Evolutionary conservation across 768 basidiomycete species (phyloP).

Genomic region (Boletus eberwhitei): DNA sequence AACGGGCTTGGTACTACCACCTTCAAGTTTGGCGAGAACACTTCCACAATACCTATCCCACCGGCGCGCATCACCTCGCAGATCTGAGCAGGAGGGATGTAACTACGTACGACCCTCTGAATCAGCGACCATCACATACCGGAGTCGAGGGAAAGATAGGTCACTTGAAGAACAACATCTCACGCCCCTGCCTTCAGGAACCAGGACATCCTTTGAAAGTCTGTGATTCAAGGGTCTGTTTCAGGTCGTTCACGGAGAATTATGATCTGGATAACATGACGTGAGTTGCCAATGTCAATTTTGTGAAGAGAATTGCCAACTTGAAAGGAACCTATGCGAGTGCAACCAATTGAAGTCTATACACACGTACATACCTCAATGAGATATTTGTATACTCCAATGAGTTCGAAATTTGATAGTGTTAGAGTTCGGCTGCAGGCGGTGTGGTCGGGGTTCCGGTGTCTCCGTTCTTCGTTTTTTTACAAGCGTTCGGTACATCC

Average conservation of each 20-base stretch:
- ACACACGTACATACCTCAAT: too few relatives aligned
- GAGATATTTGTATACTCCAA: too few relatives aligned
- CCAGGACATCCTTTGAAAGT: conserved; percentile 45
- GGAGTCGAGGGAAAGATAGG: conserved; percentile 81
- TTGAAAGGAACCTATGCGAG: not conserved
- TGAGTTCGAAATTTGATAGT: too few relatives aligned
- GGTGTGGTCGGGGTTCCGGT: too few relatives aligned
- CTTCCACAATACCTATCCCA: conserved; percentile 69
- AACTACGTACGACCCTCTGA: conserved; percentile 65
- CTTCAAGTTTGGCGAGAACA: conserved; percentile 51
- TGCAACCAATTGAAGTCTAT: not conserved
- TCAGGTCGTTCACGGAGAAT: conserved; percentile 78
- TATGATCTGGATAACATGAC: conserved; percentile 37
- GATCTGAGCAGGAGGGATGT: conserved; percentile 34
- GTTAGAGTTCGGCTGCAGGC: too few relatives aligned
- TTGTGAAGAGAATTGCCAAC: not conserved
- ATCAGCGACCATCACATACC: conserved; percentile 81
- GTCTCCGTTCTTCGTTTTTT: too few relatives aligned
- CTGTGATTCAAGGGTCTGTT: conserved; percentile 69
- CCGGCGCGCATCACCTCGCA: not conserved
- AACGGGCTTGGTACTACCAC: conserved; percentile 64
- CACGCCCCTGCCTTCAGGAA: too few relatives aligned
- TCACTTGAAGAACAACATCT: conserved; percentile 71
- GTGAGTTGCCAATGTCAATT: not conserved
- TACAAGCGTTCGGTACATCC: too few relatives aligned